phyloP scores from a whole-genome alignment of 2,329 filamentous ascomycete genomes.

The Aspergillus oerlinghausenensis region DNA sequence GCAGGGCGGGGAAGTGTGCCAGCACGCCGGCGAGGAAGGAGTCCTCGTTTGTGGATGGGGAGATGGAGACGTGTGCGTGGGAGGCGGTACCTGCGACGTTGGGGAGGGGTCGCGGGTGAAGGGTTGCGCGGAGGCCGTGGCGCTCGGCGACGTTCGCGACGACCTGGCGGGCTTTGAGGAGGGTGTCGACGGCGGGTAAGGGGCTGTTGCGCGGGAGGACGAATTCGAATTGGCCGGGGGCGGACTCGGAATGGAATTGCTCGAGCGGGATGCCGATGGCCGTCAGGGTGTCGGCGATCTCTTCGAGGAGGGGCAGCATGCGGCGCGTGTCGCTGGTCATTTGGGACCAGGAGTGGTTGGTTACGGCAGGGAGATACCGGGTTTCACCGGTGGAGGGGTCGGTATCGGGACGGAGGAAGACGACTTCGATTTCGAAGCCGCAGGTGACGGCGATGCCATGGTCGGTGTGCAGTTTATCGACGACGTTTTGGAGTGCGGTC shows the following conservation, averaged over 20 bases:
- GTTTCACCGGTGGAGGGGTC: slow-evolving; percentile 21
- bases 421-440: slow-evolving; percentile 79
- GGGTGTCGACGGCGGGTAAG: slow-evolving; percentile 64
- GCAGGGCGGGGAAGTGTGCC: slow-evolving; percentile 59
- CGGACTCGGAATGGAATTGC: slow-evolving; percentile 70
- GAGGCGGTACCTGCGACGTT: slow-evolving; percentile 59
- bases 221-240: slow-evolving; percentile 73
- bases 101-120: slow-evolving; percentile 64
- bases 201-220: slow-evolving; percentile 61
- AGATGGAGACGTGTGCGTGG: slow-evolving; percentile 61
- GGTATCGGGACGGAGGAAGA: slow-evolving; percentile 56
- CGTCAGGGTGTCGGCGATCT: slow-evolving; percentile 59
- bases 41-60: slow-evolving; percentile 43
- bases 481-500: slow-evolving; percentile 53
- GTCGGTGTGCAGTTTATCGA: slow-evolving; percentile 49
- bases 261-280: slow-evolving; percentile 62
- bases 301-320: slow-evolving; percentile 57
- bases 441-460: slow-evolving; percentile 57
- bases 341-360: slow-evolving; percentile 67
- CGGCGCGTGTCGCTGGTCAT: slow-evolving; percentile 57
- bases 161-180: slow-evolving; percentile 67
- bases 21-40: slow-evolving; percentile 70
- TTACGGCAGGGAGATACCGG: slow-evolving; percentile 47
- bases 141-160: slow-evolving; percentile 61
- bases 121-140: slow-evolving; percentile 62